A percentile compares a stretch with the other conserved stretches of the same genome.
Conservation (phyloP, 139 green algal genomes). For the Gonium pectorale region DNA sequence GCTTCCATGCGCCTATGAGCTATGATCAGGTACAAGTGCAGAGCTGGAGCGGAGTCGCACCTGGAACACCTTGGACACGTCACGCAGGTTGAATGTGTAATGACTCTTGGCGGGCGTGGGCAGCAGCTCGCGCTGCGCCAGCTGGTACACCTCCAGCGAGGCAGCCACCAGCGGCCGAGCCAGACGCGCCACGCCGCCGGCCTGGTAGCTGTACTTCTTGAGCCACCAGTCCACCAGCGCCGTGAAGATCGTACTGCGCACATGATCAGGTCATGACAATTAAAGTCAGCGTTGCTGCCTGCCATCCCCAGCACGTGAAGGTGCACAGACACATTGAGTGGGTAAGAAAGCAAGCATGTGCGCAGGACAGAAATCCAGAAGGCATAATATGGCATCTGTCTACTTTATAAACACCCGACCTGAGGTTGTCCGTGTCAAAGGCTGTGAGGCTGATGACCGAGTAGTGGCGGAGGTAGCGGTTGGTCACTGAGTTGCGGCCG, state of each 20-base stretch:
- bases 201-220: slow-evolving; percentile 67
- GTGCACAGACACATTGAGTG: not conserved
- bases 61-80: slow-evolving; percentile 83
- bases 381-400: too few relatives aligned
- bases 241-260: slow-evolving; percentile 73
- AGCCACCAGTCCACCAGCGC: slow-evolving; percentile 78
- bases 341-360: too few relatives aligned
- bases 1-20: too few relatives aligned
- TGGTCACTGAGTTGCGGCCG: slow-evolving; percentile 78
- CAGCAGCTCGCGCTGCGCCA: slow-evolving; percentile 72
- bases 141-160: slow-evolving; percentile 77
- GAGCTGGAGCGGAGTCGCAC: slow-evolving; percentile 9
- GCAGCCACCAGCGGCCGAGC: slow-evolving; percentile 63
- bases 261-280: not conserved
- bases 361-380: too few relatives aligned
- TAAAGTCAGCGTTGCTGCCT: not conserved
- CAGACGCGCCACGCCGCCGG: slow-evolving; percentile 60
- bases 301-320: not conserved
- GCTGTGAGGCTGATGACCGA: slow-evolving; percentile 69
- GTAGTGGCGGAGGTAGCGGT: slow-evolving; percentile 78
- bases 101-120: slow-evolving; percentile 80
- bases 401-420: not conserved
- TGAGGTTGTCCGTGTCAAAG: slow-evolving; percentile 77
- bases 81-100: slow-evolving; percentile 87
- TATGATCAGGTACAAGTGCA: not conserved